Conservation (phyloP, 202 grass and related monocot species). For the Cymbopogon flexuosus region DNA sequence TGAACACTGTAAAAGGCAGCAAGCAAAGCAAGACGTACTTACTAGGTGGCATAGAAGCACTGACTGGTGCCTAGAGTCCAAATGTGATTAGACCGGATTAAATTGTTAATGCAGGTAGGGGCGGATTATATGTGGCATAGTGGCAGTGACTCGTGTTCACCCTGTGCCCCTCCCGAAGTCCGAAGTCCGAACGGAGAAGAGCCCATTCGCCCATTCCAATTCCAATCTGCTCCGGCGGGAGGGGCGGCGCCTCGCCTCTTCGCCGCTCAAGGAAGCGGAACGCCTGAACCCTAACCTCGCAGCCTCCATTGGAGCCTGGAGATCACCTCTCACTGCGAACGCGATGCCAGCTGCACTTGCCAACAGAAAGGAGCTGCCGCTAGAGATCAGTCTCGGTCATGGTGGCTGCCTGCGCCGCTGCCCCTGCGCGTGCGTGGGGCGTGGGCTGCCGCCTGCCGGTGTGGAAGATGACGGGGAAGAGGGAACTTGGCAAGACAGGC, state of each 20-base stretch:
- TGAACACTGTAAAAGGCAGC: too few species aligned
- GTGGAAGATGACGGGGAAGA: background rate
- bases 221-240: background rate
- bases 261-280: background rate
- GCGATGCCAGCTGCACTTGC: background rate
- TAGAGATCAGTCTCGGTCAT: background rate
- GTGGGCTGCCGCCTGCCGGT: too few species aligned
- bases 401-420: background rate
- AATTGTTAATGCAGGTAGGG: too few species aligned
- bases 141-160: too few species aligned
- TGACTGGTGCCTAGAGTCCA: background rate
- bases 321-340: background rate
- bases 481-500: too few species aligned
- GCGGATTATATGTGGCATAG: too few species aligned
- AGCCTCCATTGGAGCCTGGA: background rate
- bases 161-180: background rate
- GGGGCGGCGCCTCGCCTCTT: background rate
- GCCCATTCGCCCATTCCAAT: background rate
- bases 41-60: background rate
- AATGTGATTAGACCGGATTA: too few species aligned
- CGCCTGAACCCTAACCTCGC: background rate
- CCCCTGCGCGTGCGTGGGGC: too few species aligned
- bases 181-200: background rate
- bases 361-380: background rate
- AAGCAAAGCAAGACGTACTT: background rate